Evolutionary conservation across 345 rosid species (phyloP), one percentile per base, ranked within the genome.

Genomic region (Eutrema yunnanense): DNA sequence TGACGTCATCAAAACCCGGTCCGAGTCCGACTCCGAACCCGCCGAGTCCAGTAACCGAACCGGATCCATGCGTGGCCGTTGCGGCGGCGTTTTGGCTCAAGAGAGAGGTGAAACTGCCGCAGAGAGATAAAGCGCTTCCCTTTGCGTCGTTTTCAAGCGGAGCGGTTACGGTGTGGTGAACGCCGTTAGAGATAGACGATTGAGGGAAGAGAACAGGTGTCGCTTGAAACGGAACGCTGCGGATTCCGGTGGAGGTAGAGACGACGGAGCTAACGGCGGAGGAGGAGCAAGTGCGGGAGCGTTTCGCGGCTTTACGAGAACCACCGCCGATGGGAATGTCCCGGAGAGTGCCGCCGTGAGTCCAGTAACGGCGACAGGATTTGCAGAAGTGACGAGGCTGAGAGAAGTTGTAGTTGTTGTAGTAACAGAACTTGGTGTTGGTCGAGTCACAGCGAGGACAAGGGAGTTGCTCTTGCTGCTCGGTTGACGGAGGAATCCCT

Each of bases 311-410:
- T 83, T 86, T 93, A 42, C 97, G 92, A 32, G 92, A 76, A 22
- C 94, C 98, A 9, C 98, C 98, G 29, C 98, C 98, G 65, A 93
- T 54, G 0, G 98, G 98, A 60, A 93, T 90, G 81, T 92, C 98
- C 12, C 80, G 80, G 67, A 77, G 80, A 34, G 80, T 88, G n/a
- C 98, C 98, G 53, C 98, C 98, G 36, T 86, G 97, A 49, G 98
- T 93, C 98, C 98, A 93, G 85, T 93, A 93, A 47, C 98, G 92
- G 47, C 98, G 98, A 78, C 98, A 93, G 16, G 93, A 73, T 80
- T 93, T 93, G 79, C 98, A 93, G 81, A 92, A 92, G 78, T 92
- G 98, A 49, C 98, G 98, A 5, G 98, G 98, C 90, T 92, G 98
- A 58, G 96, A 92, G 77, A 85, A 88, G 83, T 92, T 93, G 81